A percentile compares a stretch with the other conserved stretches of the same genome.
phyloP scores from a whole-genome alignment of 768 basidiomycete species.

The Sutorius australiensis region DNA sequence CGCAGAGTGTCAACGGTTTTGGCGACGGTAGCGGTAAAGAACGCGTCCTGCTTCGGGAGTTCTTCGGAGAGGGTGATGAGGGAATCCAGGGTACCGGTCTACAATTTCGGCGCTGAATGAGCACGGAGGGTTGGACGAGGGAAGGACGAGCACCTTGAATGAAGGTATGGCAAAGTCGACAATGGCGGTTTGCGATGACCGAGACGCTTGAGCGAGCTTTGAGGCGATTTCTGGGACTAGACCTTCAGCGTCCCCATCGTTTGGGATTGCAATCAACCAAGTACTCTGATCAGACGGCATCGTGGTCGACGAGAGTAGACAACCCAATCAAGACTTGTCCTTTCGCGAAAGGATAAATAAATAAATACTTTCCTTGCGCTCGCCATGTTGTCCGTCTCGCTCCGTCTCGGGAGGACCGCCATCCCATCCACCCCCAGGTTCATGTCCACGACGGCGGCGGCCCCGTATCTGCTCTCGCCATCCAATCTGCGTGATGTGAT shows the following conservation, averaged over 20 bases:
- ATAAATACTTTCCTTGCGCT: not conserved
- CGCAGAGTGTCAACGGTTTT: slow-evolving; percentile 94
- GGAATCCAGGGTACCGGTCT: slow-evolving; percentile 93
- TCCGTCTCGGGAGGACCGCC: slow-evolving; percentile 9
- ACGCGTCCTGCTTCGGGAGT: slow-evolving; percentile 84
- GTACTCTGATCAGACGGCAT: slow-evolving; percentile 98
- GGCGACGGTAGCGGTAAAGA: slow-evolving; percentile 83
- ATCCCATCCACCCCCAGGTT: slow-evolving; percentile 15
- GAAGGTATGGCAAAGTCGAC: slow-evolving; percentile 73
- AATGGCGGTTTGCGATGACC: slow-evolving; percentile 45
- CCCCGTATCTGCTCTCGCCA: slow-evolving; percentile 54
- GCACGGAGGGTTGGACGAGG: not conserved
- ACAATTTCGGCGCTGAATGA: slow-evolving; percentile 15
- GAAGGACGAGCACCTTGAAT: slow-evolving; percentile 67
- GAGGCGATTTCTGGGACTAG: slow-evolving; percentile 59
- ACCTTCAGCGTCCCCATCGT: slow-evolving; percentile 80
- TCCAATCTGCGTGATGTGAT: slow-evolving; percentile 39
- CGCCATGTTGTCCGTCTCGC: not conserved
- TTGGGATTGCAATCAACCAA: slow-evolving; percentile 86
- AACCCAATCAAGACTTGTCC: slow-evolving; percentile 14
- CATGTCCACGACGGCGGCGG: slow-evolving; percentile 38
- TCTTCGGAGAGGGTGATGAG: slow-evolving; percentile 88
- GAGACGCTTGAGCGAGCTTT: slow-evolving; percentile 60
- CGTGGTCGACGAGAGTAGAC: slow-evolving; percentile 7
- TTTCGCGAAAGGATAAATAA: slow-evolving; percentile 11